Percentiles rank a stretch among this genome's conserved stretches.
Conservation (phyloP, 2,329 filamentous ascomycete species). For the Tolypocladium cylindrosporum region DNA sequence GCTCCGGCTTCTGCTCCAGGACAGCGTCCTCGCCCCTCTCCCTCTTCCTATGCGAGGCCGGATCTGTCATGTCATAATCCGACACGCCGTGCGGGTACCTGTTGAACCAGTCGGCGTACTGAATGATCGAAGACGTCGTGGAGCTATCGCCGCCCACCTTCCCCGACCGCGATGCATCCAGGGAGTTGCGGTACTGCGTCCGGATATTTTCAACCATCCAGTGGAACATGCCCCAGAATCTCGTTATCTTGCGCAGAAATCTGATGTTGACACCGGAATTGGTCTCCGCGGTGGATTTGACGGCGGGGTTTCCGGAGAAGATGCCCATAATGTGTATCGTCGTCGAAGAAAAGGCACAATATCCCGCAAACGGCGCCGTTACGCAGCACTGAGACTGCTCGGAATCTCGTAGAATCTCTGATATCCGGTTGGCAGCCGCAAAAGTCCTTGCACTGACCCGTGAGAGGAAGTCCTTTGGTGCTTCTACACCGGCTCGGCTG, state of each 20-base stretch:
- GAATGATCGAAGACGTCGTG: conserved; percentile 59
- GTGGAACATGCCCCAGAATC: conserved; percentile 97
- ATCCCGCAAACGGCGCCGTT: conserved; percentile 86
- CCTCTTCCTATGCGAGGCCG: conserved; percentile 54
- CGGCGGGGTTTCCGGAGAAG: conserved; percentile 69
- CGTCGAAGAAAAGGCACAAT: conserved; percentile 86
- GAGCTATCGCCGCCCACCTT: conserved; percentile 37
- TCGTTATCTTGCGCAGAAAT: conserved; percentile 90
- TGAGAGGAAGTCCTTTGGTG: conserved; percentile 68
- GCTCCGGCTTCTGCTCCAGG: conserved; percentile 75
- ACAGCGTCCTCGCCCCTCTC: conserved; percentile 81
- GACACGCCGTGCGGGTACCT: conserved; percentile 88
- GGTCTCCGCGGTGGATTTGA: conserved; percentile 70
- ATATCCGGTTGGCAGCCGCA: conserved; percentile 78
- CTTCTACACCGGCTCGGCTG: conserved; percentile 54
- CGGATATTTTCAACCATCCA: conserved; percentile 92
- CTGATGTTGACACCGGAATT: conserved; percentile 82
- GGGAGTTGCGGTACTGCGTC: conserved; percentile 74
- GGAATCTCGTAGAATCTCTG: conserved; percentile 69
- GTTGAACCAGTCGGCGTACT: conserved; percentile 97
- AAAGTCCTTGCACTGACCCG: conserved; percentile 68
- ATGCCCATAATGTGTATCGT: conserved; percentile 92
- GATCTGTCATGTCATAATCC: conserved; percentile 72
- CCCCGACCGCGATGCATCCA: conserved; percentile 68
- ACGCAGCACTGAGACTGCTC: conserved; percentile 60